These are phyloP conservation scores for Backusella macrospora DNA, from an alignment of 192 early-diverging fungal genomes.

Conservation along the genomic window DNA sequence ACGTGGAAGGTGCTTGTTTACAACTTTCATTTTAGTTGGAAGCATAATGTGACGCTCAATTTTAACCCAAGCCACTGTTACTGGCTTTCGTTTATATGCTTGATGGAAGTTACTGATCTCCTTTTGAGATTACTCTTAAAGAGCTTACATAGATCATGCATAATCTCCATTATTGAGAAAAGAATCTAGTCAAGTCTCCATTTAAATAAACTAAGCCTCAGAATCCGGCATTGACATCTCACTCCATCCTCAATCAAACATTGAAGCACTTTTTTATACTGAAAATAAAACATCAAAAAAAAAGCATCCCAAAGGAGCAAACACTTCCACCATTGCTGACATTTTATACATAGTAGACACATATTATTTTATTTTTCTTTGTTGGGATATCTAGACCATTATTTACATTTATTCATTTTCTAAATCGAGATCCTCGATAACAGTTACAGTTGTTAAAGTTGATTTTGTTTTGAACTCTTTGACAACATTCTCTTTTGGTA, in stretches of 20 bases:
- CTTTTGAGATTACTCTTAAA: not conserved
- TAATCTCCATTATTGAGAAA: too few species aligned
- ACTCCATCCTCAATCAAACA: too few species aligned
- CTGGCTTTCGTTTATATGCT: not conserved
- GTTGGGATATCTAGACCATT: not conserved
- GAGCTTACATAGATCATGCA: too few species aligned
- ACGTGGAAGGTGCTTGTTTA: not conserved
- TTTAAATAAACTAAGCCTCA: too few species aligned
- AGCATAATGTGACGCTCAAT: not conserved
- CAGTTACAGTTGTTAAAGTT: constrained; percentile 71
- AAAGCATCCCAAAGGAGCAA: too few species aligned
- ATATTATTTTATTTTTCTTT: not conserved
- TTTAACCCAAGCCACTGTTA: not conserved
- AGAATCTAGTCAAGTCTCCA: too few species aligned
- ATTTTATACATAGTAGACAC: not conserved
- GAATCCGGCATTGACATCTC: too few species aligned
- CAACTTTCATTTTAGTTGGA: not conserved
- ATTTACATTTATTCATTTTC: constrained; percentile 37
- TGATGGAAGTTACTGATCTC: not conserved
- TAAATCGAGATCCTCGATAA: constrained; percentile 69
- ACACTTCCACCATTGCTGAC: not conserved
- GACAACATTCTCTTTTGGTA: constrained; percentile 48
- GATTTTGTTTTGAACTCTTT: constrained; percentile 56
- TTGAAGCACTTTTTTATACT: too few species aligned
- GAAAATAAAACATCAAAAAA: too few species aligned